These are phyloP conservation scores for Polyporus tsugae DNA, from an alignment of 1,284 basidiomycete species.

Conservation along the genomic window DNA sequence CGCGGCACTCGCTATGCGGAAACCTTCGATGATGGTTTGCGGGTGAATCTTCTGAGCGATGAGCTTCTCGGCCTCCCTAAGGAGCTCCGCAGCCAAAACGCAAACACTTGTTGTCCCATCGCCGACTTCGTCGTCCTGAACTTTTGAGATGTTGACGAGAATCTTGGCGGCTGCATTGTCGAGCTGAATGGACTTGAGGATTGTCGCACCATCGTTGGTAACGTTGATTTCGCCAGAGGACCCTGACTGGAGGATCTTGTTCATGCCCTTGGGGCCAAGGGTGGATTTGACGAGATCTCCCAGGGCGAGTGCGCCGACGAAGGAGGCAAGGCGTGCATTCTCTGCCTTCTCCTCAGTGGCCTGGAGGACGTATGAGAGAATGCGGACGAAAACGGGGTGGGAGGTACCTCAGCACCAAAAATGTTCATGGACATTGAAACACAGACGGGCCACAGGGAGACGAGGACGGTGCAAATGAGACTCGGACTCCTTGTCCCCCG, in stretches of 20 bases:
- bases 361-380: slow-evolving; percentile 48
- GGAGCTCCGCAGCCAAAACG: slow-evolving; percentile 91
- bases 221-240: slow-evolving; percentile 95
- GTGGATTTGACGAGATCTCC: slow-evolving; percentile 99
- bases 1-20: slow-evolving; percentile 89
- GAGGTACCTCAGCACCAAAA: slow-evolving; percentile 52
- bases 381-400: neutral
- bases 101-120: slow-evolving; percentile 97
- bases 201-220: slow-evolving; percentile 99
- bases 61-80: slow-evolving; percentile 96
- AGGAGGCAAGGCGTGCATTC: slow-evolving; percentile 97
- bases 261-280: slow-evolving; percentile 97
- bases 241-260: slow-evolving; percentile 93
- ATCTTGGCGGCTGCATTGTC: slow-evolving; percentile 99
- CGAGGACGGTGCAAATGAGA: neutral
- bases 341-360: slow-evolving; percentile 98
- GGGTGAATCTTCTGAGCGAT: slow-evolving; percentile 95
- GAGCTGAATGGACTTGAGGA: slow-evolving; percentile 96
- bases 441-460: neutral
- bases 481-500: too few species aligned
- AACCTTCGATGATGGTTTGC: slow-evolving; percentile 99
- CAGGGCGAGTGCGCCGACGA: slow-evolving; percentile 95
- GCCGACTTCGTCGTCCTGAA: slow-evolving; percentile 99
- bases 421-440: slow-evolving; percentile 54
- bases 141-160: slow-evolving; percentile 99